Conservation (phyloP, 129 eudicot genomes). For the Ambrosia artemisiifolia region DNA sequence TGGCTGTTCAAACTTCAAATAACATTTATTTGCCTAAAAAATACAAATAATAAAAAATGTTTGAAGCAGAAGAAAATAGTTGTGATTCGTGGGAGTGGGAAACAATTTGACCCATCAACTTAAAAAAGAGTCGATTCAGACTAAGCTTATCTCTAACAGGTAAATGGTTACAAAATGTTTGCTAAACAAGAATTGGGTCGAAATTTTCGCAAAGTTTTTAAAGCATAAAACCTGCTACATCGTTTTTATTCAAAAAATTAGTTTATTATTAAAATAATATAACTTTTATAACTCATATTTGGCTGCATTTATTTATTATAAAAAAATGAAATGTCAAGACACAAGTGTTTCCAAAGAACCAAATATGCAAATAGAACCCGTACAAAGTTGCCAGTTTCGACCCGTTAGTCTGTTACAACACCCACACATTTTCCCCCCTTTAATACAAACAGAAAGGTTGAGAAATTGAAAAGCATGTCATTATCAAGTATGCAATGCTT, state of each 20-base stretch:
- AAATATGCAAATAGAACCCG: neutral
- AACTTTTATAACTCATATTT: neutral
- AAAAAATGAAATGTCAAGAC: neutral
- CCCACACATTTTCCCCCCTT: neutral
- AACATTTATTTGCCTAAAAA: neutral
- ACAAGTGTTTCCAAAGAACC: neutral
- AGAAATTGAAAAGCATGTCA: neutral
- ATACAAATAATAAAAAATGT: too few species aligned
- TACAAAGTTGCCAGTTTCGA: neutral
- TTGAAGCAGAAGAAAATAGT: neutral
- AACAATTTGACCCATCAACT: neutral
- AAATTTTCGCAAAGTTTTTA: neutral
- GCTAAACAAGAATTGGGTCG: neutral
- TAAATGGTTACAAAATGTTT: neutral
- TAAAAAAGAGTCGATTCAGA: neutral
- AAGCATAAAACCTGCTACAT: neutral
- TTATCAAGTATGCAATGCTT: constrained; percentile 24
- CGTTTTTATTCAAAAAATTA: neutral
- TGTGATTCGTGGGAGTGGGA: neutral
- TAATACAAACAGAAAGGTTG: neutral
- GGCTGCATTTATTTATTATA: neutral
- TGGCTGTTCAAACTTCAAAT: neutral
- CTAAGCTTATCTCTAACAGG: neutral
- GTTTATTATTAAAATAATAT: neutral
- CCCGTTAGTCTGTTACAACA: neutral